phyloP scores from a whole-genome alignment of 352 stramenopile species.

The Globisporangium recalcitrans region DNA sequence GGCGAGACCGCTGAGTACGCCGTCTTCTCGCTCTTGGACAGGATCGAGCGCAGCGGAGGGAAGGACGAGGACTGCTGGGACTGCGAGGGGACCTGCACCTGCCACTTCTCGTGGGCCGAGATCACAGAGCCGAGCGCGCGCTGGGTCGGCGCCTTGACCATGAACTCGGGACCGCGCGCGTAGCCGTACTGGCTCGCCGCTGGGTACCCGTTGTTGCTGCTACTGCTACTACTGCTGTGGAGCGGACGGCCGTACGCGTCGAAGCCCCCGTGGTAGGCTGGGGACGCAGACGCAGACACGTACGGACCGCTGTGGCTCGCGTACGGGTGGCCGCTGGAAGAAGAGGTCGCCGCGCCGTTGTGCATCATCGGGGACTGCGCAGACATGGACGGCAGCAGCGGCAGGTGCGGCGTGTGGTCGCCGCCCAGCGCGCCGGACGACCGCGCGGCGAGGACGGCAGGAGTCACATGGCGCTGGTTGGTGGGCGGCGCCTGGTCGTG shows the following conservation, averaged over 20 bases:
- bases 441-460: constrained; percentile 15
- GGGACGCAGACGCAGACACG: neutral
- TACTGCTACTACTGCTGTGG: neutral
- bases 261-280: constrained; percentile 8
- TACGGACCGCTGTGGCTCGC: constrained; percentile 1
- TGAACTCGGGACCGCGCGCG: constrained; percentile 2
- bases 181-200: neutral
- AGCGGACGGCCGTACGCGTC: constrained; percentile 16
- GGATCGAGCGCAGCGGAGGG: constrained; percentile 12
- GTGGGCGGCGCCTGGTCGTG: constrained; percentile 17
- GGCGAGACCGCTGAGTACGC: neutral
- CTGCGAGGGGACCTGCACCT: neutral
- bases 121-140: constrained; percentile 9
- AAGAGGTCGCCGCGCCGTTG: neutral
- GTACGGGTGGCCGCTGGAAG: neutral
- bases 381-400: constrained; percentile 14
- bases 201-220: constrained; percentile 3
- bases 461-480: constrained; percentile 11
- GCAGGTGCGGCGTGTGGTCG: constrained; percentile 6
- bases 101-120: constrained; percentile 17
- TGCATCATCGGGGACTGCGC: neutral
- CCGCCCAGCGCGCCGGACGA: constrained; percentile 12
- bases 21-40: constrained; percentile 17
- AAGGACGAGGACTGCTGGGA: constrained; percentile 13
- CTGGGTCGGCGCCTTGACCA: neutral